Conservation (phyloP, 23 red algal species). For the Rhodosorus marinus region DNA sequence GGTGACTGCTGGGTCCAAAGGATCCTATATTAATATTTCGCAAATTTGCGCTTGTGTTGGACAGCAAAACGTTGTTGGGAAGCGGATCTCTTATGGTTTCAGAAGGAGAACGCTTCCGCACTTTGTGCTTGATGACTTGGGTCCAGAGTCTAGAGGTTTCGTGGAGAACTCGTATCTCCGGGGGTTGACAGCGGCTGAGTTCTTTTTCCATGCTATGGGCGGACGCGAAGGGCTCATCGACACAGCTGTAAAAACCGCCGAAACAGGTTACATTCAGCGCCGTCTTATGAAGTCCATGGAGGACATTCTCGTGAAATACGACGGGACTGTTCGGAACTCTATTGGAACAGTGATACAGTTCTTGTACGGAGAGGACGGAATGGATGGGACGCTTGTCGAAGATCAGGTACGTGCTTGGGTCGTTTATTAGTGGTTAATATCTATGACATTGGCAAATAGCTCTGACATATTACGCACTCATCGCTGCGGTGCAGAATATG, state of each 20-base stretch:
- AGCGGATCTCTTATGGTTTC: slow-evolving; percentile 94
- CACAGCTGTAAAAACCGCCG: slow-evolving; percentile 97
- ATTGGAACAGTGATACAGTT: slow-evolving; percentile 76
- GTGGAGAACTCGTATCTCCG: slow-evolving; percentile 94
- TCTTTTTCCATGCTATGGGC: slow-evolving; percentile 99
- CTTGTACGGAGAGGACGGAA: slow-evolving; percentile 89
- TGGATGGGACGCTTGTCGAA: slow-evolving; percentile 82
- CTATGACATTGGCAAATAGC: slow-evolving; percentile 39
- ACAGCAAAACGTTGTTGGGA: slow-evolving; percentile 97
- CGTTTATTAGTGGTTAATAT: too few relatives aligned
- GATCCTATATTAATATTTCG: slow-evolving; percentile 96
- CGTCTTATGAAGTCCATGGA: slow-evolving; percentile 98
- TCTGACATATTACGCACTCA: too few relatives aligned
- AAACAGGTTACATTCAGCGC: slow-evolving; percentile 98
- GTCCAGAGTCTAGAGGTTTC: slow-evolving; percentile 90
- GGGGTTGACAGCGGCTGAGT: slow-evolving; percentile 75
- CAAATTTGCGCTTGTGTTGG: slow-evolving; percentile 97
- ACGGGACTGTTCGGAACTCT: slow-evolving; percentile 87
- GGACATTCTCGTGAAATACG: slow-evolving; percentile 87
- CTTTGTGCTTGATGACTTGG: slow-evolving; percentile 82
- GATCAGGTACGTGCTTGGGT: slow-evolving; percentile 58
- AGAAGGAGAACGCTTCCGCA: slow-evolving; percentile 73
- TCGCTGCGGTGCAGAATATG: too few relatives aligned
- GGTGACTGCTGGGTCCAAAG: slow-evolving; percentile 96
- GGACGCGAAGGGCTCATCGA: slow-evolving; percentile 98